Evolutionary conservation across 164 flowering plant genomes (phyloP), one percentile per base, ranked within the genome.

Genomic region (Vitis riparia): DNA sequence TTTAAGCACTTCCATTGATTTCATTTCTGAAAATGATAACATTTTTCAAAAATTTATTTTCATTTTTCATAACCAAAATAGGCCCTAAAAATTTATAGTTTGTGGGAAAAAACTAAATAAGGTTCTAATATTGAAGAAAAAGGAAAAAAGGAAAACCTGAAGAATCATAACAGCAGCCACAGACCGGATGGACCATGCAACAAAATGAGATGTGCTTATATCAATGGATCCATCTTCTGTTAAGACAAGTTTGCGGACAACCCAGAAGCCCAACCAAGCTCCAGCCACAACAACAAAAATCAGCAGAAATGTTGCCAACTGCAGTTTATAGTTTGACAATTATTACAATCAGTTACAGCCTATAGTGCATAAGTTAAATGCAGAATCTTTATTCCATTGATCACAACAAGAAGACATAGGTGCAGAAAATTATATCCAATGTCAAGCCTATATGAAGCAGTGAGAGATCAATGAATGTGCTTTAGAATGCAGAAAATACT

Each of bases 221-320:
- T 95, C 94, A 86, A 95, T 71, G 49, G 83, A 77, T 66, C 98
- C 99, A 75, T 93, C 97, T 76, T 91, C 92, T 66, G 85, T 73
- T 61, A 93, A 74, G 44, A 95, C 85, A 73, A 91, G 76, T 77
- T 88, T 95, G 67, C 82, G 89, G 16, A 93, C 92, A 63, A 78
- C 89, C 98, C 98, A 93, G 68, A 90, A 95, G 51, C 98, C 99
- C 79, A 90, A 76, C 98, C 98, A 93, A 72, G 99, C 98, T 83
- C 99, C 99, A 78, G 82, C 76, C 51, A 95, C 74, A 55, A 81
- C 58, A 75, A 91, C 29, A 70, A 83, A 85, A 70, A 84, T 79
- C 71, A 85, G 77, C 64, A 89, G 72, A 80, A 93, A 82, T 51
- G 77, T 70, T 62, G 79, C 87, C 79, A 92, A 75, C 99, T 92